Base-by-base conservation (phyloP, 805 yeast genomes). In the Saccharomycopsis javanensis region DNA sequence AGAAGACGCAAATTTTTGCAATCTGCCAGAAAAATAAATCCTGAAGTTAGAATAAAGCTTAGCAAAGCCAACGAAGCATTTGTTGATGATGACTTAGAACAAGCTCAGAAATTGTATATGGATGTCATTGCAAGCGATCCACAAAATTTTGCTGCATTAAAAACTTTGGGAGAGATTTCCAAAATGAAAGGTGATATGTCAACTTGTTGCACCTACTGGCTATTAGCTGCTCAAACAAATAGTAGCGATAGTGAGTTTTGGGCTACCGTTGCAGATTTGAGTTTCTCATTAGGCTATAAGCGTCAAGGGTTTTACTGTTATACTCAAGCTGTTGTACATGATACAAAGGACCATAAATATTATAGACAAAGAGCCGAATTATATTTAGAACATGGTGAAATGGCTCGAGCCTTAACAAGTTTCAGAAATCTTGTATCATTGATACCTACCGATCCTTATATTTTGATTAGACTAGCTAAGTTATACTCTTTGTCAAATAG, bases 81-180 rank as follows among this genome's bases (percentile, higher is more conserved):
- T 73, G 96, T 86, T 1, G 67, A 78, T 31, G 77, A 77, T 53
- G 85, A 86, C 64, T 75, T 79, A 18, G 79, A 76, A 31, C 75
- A 71, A 0, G 92, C 95, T 0, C 77, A 80, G 62, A 71, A 78
- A 54, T 66, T 77, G 53, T 91, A 78, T 69, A 72, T 75, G 62
- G 88, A 81, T 60, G 95, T 89, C 11, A 83, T 92, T 59, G 82
- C 83, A 63, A 75, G 82, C 55, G 96, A 90, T 66, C 84, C 88
- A 13, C 79, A 80, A 62, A 86, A 87, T 67, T 85, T 81, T 68
- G 81, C 86, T 50, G 97, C 97, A 0, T 91, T 91, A 73, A 85
- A 86, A 64, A 86, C 95, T 0, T 71, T 90, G 50, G 97, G 97
- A 51, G 96, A 88, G 65, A 86, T 92, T 51, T 85, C 86, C 62